phyloP scores from a whole-genome alignment of 257 asterid genomes.

The Solanum sejunctum region DNA sequence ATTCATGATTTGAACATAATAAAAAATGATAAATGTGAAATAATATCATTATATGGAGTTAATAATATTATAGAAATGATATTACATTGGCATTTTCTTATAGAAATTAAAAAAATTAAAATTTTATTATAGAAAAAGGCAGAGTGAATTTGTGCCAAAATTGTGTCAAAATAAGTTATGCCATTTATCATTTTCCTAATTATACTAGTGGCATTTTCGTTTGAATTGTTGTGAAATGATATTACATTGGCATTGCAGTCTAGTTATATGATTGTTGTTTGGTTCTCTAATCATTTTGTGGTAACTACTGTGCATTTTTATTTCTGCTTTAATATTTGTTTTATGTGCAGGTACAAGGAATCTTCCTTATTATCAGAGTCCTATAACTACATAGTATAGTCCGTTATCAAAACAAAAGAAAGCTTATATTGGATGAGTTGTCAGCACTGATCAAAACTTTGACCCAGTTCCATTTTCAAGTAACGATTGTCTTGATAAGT shows the following conservation, averaged over 20 bases:
- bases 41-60: too few species aligned
- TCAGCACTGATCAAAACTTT: background rate
- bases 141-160: too few species aligned
- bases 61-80: too few species aligned
- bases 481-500: background rate
- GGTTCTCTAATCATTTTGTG: background rate
- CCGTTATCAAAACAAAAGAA: background rate
- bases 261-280: background rate
- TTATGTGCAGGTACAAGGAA: background rate
- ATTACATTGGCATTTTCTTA: too few species aligned
- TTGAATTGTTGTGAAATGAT: background rate
- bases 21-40: too few species aligned
- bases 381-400: background rate
- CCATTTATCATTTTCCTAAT: too few species aligned
- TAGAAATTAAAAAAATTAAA: too few species aligned
- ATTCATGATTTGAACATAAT: too few species aligned
- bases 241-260: background rate
- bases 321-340: background rate
- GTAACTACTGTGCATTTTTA: background rate
- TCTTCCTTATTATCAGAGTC: background rate
- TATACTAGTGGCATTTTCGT: background rate
- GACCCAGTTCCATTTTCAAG: background rate
- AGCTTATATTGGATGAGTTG: background rate
- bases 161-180: too few species aligned
- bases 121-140: too few species aligned